Evolutionary conservation across 148 eudicot genomes (phyloP).

Genomic region (Silene latifolia): DNA sequence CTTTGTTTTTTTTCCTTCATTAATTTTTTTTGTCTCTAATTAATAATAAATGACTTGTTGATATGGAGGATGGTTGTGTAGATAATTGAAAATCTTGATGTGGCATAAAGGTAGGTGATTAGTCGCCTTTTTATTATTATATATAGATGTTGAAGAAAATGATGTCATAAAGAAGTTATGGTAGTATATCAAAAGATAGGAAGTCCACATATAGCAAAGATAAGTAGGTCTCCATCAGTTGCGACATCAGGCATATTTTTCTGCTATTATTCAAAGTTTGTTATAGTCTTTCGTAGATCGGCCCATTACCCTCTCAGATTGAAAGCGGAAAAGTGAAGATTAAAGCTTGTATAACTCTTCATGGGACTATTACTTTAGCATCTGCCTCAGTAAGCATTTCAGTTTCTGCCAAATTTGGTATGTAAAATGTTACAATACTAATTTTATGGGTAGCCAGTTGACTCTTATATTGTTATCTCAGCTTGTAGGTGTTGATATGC

Average conservation of each 20-base stretch:
- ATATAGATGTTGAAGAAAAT: not conserved
- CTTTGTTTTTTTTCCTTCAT: too few relatives aligned
- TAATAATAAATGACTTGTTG: too few relatives aligned
- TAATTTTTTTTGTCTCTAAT: too few relatives aligned
- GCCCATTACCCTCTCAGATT: conserved; percentile 52
- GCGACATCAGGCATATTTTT: not conserved
- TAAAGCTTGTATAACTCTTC: conserved; percentile 56
- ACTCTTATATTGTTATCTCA: conserved; percentile 26
- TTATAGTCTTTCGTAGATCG: conserved; percentile 51
- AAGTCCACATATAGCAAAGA: not conserved
- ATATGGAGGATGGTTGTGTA: too few relatives aligned
- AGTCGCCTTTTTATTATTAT: too few relatives aligned
- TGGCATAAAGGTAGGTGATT: too few relatives aligned
- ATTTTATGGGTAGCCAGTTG: not conserved
- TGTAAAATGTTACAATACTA: not conserved
- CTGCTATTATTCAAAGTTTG: not conserved
- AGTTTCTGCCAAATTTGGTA: not conserved
- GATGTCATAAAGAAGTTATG: not conserved
- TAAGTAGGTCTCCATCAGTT: not conserved
- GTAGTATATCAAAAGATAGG: not conserved
- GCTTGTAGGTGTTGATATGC: conserved; percentile 52
- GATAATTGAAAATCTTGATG: too few relatives aligned
- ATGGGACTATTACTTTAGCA: conserved; percentile 53
- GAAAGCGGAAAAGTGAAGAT: conserved; percentile 57
- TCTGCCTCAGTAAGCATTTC: conserved; percentile 66